Conservation (phyloP, 2,329 filamentous ascomycete species). For the Macrophomina phaseolina region DNA sequence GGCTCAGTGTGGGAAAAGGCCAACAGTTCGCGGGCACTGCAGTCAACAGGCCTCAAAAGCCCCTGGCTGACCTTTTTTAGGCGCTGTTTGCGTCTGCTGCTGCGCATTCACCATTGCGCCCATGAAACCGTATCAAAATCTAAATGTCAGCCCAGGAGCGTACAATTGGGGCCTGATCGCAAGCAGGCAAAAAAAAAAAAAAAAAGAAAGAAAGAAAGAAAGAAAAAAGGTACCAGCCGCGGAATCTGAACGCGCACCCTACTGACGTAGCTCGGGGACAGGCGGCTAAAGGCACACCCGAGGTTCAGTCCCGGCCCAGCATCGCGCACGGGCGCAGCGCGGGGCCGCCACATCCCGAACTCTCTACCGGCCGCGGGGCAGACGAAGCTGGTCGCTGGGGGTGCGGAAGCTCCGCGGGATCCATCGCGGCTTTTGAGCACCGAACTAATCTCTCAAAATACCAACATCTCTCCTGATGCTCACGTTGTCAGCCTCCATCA, state of each 20-base stretch:
- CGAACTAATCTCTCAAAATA: not conserved
- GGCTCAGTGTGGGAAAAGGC: not conserved
- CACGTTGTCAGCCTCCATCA: constrained; percentile 4
- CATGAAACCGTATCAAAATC: no score
- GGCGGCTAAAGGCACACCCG: constrained; percentile 20
- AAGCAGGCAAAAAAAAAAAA: not conserved
- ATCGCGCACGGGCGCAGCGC: not conserved
- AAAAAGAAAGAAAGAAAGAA: not conserved
- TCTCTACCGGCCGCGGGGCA: constrained; percentile 24
- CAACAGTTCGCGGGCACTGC: not conserved
- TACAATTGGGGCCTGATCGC: not conserved
- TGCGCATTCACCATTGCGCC: not conserved
- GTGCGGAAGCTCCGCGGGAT: not conserved
- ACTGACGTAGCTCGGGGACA: not conserved
- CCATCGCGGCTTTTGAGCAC: not conserved
- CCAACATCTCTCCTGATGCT: constrained; percentile 22
- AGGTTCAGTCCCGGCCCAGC: constrained; percentile 4
- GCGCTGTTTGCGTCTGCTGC: no score
- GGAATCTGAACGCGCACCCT: not conserved
- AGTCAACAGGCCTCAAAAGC: not conserved
- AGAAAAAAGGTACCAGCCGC: not conserved
- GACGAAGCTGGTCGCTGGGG: not conserved
- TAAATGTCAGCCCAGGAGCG: no score
- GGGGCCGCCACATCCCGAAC: constrained; percentile 22
- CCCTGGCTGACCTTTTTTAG: no score